These are phyloP conservation scores for Hemerocallis citrina DNA, from an alignment of 106 monocot species.

Conservation along the genomic window DNA sequence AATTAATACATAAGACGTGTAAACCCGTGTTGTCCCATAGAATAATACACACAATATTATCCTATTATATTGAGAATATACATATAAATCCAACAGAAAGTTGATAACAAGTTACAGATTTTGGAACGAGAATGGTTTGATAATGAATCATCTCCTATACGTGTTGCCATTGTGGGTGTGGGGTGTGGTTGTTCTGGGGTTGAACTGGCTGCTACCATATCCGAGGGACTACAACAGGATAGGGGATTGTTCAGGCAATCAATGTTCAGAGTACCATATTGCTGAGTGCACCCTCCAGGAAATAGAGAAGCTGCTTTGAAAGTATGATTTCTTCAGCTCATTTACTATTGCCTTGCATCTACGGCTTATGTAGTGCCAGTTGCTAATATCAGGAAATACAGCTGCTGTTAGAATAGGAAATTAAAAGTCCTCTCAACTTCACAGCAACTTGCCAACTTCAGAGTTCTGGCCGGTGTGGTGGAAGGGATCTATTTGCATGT, in stretches of 20 bases:
- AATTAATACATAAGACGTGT: no score
- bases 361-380: no score
- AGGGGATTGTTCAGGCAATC: slow-evolving; percentile 72
- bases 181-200: slow-evolving; percentile 92
- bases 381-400: no score
- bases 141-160: slow-evolving; percentile 41
- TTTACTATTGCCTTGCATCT: no score
- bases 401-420: no score
- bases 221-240: slow-evolving; percentile 69
- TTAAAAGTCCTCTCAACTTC: no score
- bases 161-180: slow-evolving; percentile 84
- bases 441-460: no score
- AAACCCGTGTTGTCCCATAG: no score
- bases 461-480: no score
- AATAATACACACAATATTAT: background rate
- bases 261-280: slow-evolving; percentile 64
- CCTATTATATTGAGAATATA: background rate
- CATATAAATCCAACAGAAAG: slow-evolving; percentile 72
- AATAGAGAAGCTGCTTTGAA: slow-evolving; percentile 92
- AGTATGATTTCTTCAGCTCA: slow-evolving; percentile 41
- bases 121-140: slow-evolving; percentile 58
- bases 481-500: no score
- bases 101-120: slow-evolving; percentile 52
- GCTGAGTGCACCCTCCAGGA: slow-evolving; percentile 73
- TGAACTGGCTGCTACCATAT: slow-evolving; percentile 91